Base-by-base conservation (phyloP, 495 filamentous ascomycete species). In the Friedmanniomyces simplex region DNA sequence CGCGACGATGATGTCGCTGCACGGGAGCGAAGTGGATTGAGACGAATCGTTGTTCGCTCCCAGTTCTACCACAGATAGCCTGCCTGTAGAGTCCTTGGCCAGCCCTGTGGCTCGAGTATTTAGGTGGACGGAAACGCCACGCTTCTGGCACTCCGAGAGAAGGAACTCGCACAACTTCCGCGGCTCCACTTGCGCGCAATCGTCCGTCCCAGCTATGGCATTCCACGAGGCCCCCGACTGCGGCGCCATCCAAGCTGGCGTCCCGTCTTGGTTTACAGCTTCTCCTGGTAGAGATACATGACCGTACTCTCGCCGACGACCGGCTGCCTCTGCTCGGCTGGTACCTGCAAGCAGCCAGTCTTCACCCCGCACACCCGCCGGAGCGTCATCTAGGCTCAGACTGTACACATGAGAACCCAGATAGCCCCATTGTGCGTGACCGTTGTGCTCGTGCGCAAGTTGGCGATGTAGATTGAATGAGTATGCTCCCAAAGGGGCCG, bases 341-440 rank as follows among this genome's bases (percentile, higher is more conserved):
- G 46, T 49, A 14, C 46, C 46, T 26, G 46, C 46, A 49, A 49
- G 46, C 20, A 49, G 24, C 46, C 46, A 49, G 25, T 49, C 46
- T 16, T 49, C 46, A 3, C 46, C 46, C 2, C 46, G 18, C 20
- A 49, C 46, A 24, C 46, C 46, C 20, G 46, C 46, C 3, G 46
- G 46, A 24, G 46, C 46, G 22, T 49, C 46, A 14, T 49, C 20
- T 8, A 49, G 20, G 22, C 20, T 26, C 46, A 49, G 24, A 21
- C 46, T 49, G 20, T 49, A 49, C 2, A 49, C 46, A 16, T 49
- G 46, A 24, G 46, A 49, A 5, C 46, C 46, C 2, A 24, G 46
- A 16, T 49, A 49, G 22, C 46, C 46, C 46, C 46, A 49, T 49
- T 18, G 46, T 24, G 3, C 6, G 20, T 49, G 46, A 18, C 46